Base-by-base conservation (phyloP, 2,329 filamentous ascomycete genomes). In the Phialocephala sp. region DNA sequence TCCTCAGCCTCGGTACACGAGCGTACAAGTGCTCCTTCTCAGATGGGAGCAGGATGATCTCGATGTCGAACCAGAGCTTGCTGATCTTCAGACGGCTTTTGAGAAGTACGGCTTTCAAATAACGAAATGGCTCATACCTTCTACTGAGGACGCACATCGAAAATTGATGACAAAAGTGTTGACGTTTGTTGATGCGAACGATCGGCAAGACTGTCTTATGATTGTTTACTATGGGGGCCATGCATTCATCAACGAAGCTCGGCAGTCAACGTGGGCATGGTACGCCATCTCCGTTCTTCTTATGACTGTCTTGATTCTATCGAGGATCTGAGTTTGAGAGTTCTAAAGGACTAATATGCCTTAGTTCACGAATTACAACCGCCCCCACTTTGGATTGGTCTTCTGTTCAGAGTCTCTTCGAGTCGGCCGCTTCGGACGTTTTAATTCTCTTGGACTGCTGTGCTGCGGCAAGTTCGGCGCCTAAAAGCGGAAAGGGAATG, bases 141-240 rank as follows among this genome's bases (percentile, higher is more conserved):
- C 64, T 4, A 60, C 67, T 1, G 36, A 60, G 27, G 55, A 65
- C 18, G 62, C 67, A n/a, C 62, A 64, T 36, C 32, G 63, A 24
- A 62, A 62, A 36, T 27, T 68, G 15, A 68, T 66, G 67, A 52
- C 55, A 27, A 59, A 63, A 52, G 60, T 59, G 9, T 22, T 59
- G 15, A 39, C 60, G 5, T 65, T 68, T 41, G 47, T 66, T 4
- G 54, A 61, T 47, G 64, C 64, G 35, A 54, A 59, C 37, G 67
- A 64, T 22, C 56, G 55, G 11, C 37, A 57, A 15, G 64, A 64
- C 18, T 66, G 63, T 41, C 36, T 68, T n/a, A 45, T 68, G 45
- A 56, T 68, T 8, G 62, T 68, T 9, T 68, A 66, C 50, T 68
- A 68, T 52, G 62, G 35, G 22, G 67, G 67, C 8, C 67, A 65